Base-by-base conservation (phyloP, 139 green algal genomes). In the Desmodesmus armatus region DNA sequence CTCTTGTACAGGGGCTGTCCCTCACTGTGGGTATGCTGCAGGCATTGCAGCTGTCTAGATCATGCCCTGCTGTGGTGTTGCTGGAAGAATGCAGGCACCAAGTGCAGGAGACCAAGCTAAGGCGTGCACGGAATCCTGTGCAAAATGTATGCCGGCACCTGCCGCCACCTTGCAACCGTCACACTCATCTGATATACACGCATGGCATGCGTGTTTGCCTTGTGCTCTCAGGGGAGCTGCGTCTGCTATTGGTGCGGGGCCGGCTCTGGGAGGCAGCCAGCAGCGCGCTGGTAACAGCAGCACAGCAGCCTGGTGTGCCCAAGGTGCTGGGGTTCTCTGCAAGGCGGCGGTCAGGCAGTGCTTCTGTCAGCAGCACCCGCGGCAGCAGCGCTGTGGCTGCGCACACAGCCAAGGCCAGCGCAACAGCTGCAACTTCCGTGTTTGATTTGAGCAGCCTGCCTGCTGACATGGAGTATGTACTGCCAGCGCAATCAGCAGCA, bases 201-300 rank as follows among this genome's bases (percentile, higher is more conserved):
- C 60, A 74, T 43, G 9, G 33, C 33, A 21, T 74, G 65, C 33
- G 27, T 74, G n/a, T 74, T 29, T 67, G 58, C 17, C 25, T 13
- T 23, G 31, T 31, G n/a, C 39, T 19, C 58, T 65, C 66, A 71
- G 80, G 66, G 13, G 91, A 94, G 83, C 88, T 92, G 79, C 87
- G 91, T 4, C 62, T 92, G 87, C 77, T 94, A 65, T 78, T 92
- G 70, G 88, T 91, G 82, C 85, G 86, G 6, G 85, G 88, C 37
- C 78, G 87, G 0, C 29, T 88, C 25, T 88, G 72, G 71, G 77
- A 85, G 29, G 82, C 49, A 33, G 37, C 31, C 9, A 27, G 41
- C 31, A 35, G 65, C 23, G 79, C 80, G 1, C 69, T 86, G 1
- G n/a, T 9, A 41, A 35, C 88, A 71, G 72, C 74, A 0, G 44